phyloP scores from a whole-genome alignment of 495 filamentous ascomycete genomes.

The Apodospora peruviana region DNA sequence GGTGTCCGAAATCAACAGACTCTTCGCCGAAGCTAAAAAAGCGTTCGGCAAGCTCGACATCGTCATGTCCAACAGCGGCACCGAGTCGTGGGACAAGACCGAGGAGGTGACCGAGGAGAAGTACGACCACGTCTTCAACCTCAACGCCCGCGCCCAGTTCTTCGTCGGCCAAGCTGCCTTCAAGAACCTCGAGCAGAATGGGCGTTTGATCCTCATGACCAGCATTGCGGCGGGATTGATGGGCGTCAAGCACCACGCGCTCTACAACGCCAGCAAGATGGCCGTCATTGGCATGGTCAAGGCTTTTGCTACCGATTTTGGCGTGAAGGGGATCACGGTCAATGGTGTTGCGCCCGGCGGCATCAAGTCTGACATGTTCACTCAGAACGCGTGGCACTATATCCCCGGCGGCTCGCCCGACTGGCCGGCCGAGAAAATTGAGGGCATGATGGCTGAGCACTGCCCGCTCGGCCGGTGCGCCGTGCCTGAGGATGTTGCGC shows the following conservation, averaged over 20 bases:
- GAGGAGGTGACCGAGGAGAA: slow-evolving; percentile 68
- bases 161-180: slow-evolving; percentile 76
- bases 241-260: slow-evolving; percentile 64
- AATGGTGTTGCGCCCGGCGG: slow-evolving; percentile 73
- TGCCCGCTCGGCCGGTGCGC: slow-evolving; percentile 34
- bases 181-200: slow-evolving; percentile 60
- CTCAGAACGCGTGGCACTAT: slow-evolving; percentile 61
- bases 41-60: slow-evolving; percentile 70
- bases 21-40: slow-evolving; percentile 58
- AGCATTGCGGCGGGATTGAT: slow-evolving; percentile 47
- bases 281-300: slow-evolving; percentile 75
- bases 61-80: slow-evolving; percentile 66
- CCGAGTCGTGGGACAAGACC: slow-evolving; percentile 56
- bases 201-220: slow-evolving; percentile 61
- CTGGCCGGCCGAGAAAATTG: slow-evolving; percentile 24
- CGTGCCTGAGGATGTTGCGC: slow-evolving; percentile 51
- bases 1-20: slow-evolving; percentile 54
- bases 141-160: slow-evolving; percentile 76
- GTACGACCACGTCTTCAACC: slow-evolving; percentile 69
- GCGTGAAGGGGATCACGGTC: slow-evolving; percentile 66
- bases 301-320: slow-evolving; percentile 68
- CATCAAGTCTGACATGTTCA: slow-evolving; percentile 76
- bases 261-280: slow-evolving; percentile 74
- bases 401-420: slow-evolving; percentile 39
- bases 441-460: slow-evolving; percentile 29